These are phyloP conservation scores for Penicillium sclerotiorum DNA, from an alignment of 2,329 filamentous ascomycete genomes.

Conservation along the genomic window DNA sequence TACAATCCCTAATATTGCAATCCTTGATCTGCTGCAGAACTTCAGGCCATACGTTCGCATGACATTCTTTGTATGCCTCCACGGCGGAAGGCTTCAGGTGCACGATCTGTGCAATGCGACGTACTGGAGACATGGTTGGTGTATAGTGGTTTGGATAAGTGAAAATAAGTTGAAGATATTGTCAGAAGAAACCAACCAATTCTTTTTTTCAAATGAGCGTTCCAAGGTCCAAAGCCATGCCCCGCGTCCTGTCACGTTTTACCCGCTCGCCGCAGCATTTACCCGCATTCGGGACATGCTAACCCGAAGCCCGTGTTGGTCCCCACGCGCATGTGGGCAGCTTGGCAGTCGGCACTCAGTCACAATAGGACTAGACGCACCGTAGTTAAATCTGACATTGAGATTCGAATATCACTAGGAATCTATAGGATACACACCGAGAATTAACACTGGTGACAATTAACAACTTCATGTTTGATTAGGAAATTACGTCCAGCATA, in stretches of 20 bases:
- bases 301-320: constrained; percentile 24
- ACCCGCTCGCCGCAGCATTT: constrained; percentile 20
- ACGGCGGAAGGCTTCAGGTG: constrained; percentile 69
- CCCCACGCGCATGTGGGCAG: too few relatives aligned
- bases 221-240: neutral
- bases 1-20: constrained; percentile 74
- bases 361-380: too few relatives aligned
- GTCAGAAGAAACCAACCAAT: too few relatives aligned
- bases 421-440: too few relatives aligned
- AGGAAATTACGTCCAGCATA: neutral
- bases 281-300: constrained; percentile 27
- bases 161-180: neutral
- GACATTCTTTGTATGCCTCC: constrained; percentile 72
- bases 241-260: constrained; percentile 7
- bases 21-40: constrained; percentile 75
- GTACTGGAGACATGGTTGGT: constrained; percentile 24
- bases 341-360: too few relatives aligned
- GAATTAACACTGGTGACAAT: too few relatives aligned
- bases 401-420: too few relatives aligned
- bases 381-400: too few relatives aligned
- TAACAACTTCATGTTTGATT: too few relatives aligned
- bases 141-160: neutral
- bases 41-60: constrained; percentile 75
- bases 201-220: too few relatives aligned
- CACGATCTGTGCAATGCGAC: constrained; percentile 70